Base-by-base conservation (phyloP, 495 filamentous ascomycete species). In the Diplogelasinospora grovesii region DNA sequence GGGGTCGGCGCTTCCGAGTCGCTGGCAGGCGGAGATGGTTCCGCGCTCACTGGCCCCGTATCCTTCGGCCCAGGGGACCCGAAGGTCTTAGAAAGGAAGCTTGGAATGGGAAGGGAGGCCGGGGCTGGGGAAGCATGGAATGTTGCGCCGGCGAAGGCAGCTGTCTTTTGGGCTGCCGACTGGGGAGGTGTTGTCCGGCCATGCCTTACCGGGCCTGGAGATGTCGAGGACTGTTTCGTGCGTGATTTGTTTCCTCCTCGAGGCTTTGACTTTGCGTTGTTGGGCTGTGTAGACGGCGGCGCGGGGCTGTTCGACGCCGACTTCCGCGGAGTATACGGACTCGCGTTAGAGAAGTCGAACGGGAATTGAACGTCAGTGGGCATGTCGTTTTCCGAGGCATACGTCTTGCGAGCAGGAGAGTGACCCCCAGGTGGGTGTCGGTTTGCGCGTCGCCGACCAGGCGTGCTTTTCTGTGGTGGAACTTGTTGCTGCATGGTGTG, bases 81-180 rank as follows among this genome's bases (percentile, higher is more conserved):
- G 9, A 87, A 68, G 0, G 86, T 82, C 41, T 82, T 89, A n/a
- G 84, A 85, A 38, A 95, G 77, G 58, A 95, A 95, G 57, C 80
- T 92, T 1, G 92, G 92, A 28, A 95, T 85, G 0, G 93, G 93
- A 4, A 99, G 74, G n/a, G 86, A 78, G 3, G 89, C 90, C 2
- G 93, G 85, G 3, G 89, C 89, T 10, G 92, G 92, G 2, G 92
- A 99, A 8, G 86, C 84, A 57, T 96, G 90, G 61, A 99, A 99
- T 0, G 86, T 93, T 11, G 89, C 85, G 11, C 92, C 92, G 10
- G 92, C 92, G 61, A 95, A 99, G 43, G 86, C 73, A 44, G 75
- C 56, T 10, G 64, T 47, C 39, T 66, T 64, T 10, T 57, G 33
- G 16, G 31, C 27, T 8, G 52, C 49, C 10, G 52, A 48, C 15